phyloP scores from a whole-genome alignment of 306 rosid species.

The Rosa lucieae region DNA sequence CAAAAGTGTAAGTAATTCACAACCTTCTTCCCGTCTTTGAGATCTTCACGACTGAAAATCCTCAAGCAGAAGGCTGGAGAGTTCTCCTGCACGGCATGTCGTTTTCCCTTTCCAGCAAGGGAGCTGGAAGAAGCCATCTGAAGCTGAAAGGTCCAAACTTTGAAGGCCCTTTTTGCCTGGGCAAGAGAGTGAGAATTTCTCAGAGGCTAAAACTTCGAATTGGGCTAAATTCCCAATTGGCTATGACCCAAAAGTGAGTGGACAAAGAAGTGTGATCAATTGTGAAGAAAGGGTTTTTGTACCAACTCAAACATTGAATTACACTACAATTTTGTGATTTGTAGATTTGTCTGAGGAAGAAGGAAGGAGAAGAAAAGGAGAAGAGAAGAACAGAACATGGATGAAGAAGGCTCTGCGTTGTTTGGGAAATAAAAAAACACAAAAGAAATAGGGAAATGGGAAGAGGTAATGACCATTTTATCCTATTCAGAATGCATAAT shows the following conservation, averaged over 20 bases:
- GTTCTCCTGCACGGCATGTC: not conserved
- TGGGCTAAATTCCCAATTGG: not conserved
- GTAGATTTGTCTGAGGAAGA: not conserved
- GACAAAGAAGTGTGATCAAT: not conserved
- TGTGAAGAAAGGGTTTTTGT: not conserved
- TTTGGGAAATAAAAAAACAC: not conserved
- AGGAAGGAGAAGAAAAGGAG: not conserved
- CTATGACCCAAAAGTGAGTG: not conserved
- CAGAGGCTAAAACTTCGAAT: not conserved
- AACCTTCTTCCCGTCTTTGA: constrained; percentile 1
- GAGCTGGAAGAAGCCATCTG: not conserved
- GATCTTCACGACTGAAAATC: not conserved
- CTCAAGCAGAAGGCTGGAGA: not conserved
- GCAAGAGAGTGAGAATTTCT: not conserved
- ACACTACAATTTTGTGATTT: not conserved
- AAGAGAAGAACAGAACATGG: not conserved
- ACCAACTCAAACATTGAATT: not conserved
- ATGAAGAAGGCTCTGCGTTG: not conserved
- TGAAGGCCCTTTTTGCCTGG: not conserved
- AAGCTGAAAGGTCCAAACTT: not conserved
- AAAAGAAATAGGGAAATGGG: not conserved
- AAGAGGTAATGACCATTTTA: not conserved
- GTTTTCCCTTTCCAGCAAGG: not conserved
- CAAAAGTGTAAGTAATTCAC: not conserved
- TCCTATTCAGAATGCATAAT: too few relatives aligned